phyloP scores from a whole-genome alignment of 352 stramenopile genomes.

The Phytophthora podocarpi region DNA sequence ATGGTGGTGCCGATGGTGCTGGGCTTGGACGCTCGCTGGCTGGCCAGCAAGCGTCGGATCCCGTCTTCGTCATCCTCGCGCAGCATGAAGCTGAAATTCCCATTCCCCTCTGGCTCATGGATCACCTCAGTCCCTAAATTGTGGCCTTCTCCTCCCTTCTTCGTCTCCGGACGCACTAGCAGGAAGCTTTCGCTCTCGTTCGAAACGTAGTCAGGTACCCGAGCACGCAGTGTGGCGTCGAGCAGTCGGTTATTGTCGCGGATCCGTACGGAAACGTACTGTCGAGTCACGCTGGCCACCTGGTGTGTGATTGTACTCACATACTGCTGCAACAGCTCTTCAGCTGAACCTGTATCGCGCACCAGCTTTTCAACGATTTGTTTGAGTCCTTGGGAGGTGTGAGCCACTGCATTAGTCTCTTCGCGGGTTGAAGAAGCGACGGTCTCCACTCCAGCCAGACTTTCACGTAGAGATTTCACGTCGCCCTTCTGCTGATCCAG shows the following conservation, averaged over 20 bases:
- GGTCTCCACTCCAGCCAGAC: conserved; percentile 47
- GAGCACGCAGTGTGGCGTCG: conserved; percentile 72
- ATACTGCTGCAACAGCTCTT: conserved; percentile 81
- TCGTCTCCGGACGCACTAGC: conserved; percentile 62
- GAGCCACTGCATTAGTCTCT: conserved; percentile 49
- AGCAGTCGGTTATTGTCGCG: conserved; percentile 84
- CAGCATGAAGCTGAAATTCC: conserved; percentile 39
- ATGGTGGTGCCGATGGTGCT: conserved; percentile 34
- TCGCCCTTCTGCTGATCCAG: conserved; percentile 45
- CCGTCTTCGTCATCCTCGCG: conserved; percentile 47
- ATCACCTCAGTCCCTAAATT: conserved; percentile 16
- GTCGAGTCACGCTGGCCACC: conserved; percentile 78
- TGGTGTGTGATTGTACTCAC: conserved; percentile 87
- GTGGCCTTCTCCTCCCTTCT: conserved; percentile 27
- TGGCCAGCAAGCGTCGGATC: conserved; percentile 37
- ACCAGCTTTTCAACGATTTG: conserved; percentile 80
- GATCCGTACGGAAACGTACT: conserved; percentile 82
- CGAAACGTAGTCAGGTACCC: conserved; percentile 65
- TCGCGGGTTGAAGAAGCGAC: conserved; percentile 45
- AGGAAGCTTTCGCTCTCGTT: conserved; percentile 76
- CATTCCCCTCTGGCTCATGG: conserved; percentile 7
- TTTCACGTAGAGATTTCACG: conserved; percentile 48
- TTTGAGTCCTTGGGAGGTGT: conserved; percentile 66
- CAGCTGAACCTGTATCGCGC: conserved; percentile 68
- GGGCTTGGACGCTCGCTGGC: conserved; percentile 7